A percentile compares a stretch with the other conserved stretches of the same genome.
These are phyloP conservation scores for Mycena capillaripes DNA, from an alignment of 768 basidiomycete species.

Conservation along the genomic window DNA sequence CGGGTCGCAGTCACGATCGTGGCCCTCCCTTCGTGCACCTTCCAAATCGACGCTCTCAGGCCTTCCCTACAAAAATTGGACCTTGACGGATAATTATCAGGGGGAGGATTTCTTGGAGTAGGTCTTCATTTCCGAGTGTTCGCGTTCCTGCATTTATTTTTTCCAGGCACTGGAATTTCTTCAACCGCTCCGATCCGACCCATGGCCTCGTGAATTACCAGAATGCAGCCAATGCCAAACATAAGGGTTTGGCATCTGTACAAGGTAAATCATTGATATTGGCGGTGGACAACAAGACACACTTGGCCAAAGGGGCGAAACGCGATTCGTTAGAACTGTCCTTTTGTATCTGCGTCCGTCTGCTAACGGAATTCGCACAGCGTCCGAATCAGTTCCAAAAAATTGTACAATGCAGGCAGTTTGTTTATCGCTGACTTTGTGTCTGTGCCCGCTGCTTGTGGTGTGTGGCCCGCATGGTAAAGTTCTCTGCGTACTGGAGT, in stretches of 20 bases:
- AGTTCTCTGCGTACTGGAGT: neutral
- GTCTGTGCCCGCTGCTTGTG: neutral
- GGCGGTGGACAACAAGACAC: constrained; percentile 11
- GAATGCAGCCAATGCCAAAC: neutral
- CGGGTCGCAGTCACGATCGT: neutral
- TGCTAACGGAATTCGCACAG: neutral
- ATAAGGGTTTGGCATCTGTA: neutral
- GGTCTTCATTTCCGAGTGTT: neutral
- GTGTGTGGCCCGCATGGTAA: constrained; percentile 3
- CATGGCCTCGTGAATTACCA: constrained; percentile 7
- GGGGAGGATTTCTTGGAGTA: neutral
- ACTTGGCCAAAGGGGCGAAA: neutral
- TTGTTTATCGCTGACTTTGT: constrained; percentile 11
- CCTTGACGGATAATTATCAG: neutral
- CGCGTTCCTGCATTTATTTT: neutral
- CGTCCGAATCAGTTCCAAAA: constrained; percentile 18
- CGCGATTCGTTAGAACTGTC: constrained; percentile 5
- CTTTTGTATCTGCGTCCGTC: too few species aligned
- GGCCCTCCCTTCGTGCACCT: neutral
- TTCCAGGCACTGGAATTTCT: neutral
- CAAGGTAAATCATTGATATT: neutral
- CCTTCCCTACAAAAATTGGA: neutral
- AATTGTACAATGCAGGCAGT: neutral
- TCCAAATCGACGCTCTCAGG: neutral
- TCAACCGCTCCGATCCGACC: neutral